Evolutionary conservation across 139 green algal species (phyloP).

Genomic region (Chlorella sp.): DNA sequence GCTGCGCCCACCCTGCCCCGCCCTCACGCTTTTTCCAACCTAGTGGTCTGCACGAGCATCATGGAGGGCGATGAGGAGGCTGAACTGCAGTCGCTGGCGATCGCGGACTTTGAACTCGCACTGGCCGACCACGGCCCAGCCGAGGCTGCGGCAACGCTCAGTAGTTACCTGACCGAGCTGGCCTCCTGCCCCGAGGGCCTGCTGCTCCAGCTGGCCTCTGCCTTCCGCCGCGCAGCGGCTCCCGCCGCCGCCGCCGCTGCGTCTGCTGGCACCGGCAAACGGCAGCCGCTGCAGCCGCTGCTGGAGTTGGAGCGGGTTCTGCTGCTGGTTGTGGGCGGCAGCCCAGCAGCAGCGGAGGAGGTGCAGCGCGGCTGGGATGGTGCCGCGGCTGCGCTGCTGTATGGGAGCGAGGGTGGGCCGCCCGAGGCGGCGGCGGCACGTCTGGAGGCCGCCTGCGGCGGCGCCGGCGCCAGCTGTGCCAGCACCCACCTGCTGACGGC

Average conservation of each 20-base stretch:
- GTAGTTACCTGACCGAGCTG: background rate
- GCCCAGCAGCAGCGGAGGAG: background rate
- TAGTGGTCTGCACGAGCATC: background rate
- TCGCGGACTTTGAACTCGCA: background rate
- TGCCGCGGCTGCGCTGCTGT: background rate
- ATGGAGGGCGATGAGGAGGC: background rate
- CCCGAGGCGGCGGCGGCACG: background rate
- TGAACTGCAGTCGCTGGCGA: conserved; percentile 4
- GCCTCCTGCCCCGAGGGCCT: background rate
- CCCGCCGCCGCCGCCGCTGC: background rate
- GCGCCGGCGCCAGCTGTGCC: background rate
- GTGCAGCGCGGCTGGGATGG: background rate
- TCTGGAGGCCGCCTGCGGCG: background rate
- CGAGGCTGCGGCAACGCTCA: background rate
- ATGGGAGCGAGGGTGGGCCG: background rate
- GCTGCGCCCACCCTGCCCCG: no score
- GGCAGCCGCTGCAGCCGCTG: background rate
- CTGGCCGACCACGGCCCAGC: background rate
- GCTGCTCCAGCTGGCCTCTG: conserved; percentile 18
- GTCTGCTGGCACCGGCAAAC: background rate
- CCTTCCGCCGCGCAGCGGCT: background rate
- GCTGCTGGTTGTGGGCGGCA: background rate
- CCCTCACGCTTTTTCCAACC: no score
- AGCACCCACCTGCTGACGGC: background rate
- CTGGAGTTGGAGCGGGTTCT: background rate